A percentile compares a stretch with the other conserved stretches of the same genome.
Conservation (phyloP, 768 basidiomycete species). For the Chiua virens region DNA sequence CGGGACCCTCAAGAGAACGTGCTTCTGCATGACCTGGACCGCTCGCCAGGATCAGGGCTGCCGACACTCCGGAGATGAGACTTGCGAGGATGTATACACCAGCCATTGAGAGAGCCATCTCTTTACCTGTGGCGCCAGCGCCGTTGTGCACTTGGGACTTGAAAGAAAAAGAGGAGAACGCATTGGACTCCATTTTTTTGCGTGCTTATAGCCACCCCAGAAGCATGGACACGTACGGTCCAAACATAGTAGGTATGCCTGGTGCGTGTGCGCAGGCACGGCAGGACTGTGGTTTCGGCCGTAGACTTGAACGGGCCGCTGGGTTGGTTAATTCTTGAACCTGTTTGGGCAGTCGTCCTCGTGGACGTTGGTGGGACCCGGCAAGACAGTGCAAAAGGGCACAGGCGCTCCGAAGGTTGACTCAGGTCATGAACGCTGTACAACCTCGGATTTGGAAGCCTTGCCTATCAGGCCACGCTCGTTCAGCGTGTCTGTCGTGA, state of each 20-base stretch:
- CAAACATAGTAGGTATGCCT: slow-evolving; percentile 22
- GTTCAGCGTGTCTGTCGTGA: slow-evolving; percentile 12
- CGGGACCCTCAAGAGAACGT: slow-evolving; percentile 49
- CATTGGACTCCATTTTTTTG: background rate
- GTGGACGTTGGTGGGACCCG: slow-evolving; percentile 1
- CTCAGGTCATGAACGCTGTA: slow-evolving; percentile 24
- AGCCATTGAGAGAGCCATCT: slow-evolving; percentile 17
- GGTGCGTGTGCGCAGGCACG: slow-evolving; percentile 17
- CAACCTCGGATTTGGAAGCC: slow-evolving; percentile 8
- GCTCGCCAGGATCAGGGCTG: slow-evolving; percentile 17
- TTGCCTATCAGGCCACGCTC: slow-evolving; percentile 11
- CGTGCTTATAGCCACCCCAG: slow-evolving; percentile 23
- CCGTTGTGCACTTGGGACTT: slow-evolving; percentile 7
- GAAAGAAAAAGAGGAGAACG: slow-evolving; percentile 10
- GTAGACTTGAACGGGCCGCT: slow-evolving; percentile 1
- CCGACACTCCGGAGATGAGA: slow-evolving; percentile 18
- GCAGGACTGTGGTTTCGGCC: slow-evolving; percentile 19
- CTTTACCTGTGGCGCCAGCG: slow-evolving; percentile 14
- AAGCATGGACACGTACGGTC: slow-evolving; percentile 17
- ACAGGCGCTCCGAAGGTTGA: slow-evolving; percentile 2
- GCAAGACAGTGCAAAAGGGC: background rate
- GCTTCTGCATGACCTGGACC: slow-evolving; percentile 40
- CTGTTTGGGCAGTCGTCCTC: background rate
- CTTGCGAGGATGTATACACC: slow-evolving; percentile 17
- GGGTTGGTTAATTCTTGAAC: slow-evolving; percentile 1